Evolutionary conservation across 164 flowering plant species (phyloP).

Genomic region (Protea cynaroides): DNA sequence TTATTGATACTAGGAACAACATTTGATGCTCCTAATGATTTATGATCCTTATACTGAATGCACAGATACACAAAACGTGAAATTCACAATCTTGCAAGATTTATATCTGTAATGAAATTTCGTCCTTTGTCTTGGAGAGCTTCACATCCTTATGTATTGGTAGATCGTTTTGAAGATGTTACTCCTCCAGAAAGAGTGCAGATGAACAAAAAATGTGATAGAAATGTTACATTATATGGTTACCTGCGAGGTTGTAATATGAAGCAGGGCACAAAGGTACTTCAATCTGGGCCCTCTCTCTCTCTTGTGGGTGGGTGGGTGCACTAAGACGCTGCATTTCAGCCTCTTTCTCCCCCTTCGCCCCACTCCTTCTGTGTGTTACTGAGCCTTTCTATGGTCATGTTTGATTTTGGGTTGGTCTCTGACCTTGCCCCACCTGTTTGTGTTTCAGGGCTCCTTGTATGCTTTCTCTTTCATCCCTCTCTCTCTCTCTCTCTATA

Average conservation of each 20-base stretch:
- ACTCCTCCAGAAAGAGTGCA: constrained; percentile 80
- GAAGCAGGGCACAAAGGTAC: constrained; percentile 84
- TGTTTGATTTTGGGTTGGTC: too few species aligned
- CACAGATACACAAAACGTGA: constrained; percentile 84
- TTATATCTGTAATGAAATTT: constrained; percentile 90
- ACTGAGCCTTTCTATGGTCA: too few species aligned
- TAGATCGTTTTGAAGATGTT: constrained; percentile 96
- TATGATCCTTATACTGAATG: constrained; percentile 9
- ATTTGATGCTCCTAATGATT: not conserved
- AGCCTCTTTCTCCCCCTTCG: too few species aligned
- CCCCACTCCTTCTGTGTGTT: too few species aligned
- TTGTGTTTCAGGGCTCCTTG: too few species aligned
- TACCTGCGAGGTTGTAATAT: constrained; percentile 92
- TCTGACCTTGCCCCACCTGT: too few species aligned
- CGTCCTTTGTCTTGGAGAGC: constrained; percentile 82
- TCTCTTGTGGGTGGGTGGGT: too few species aligned
- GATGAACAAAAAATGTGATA: constrained; percentile 64
- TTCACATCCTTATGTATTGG: constrained; percentile 85
- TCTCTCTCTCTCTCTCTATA: too few species aligned
- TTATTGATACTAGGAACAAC: not conserved
- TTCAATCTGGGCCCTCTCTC: not conserved
- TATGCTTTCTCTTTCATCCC: too few species aligned
- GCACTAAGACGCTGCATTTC: too few species aligned
- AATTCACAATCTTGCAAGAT: constrained; percentile 88
- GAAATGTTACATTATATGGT: constrained; percentile 87